Percentiles rank a stretch among this genome's conserved stretches.
These are phyloP conservation scores for Sophora flavescens DNA, from an alignment of 306 rosid genomes.

Conservation along the genomic window DNA sequence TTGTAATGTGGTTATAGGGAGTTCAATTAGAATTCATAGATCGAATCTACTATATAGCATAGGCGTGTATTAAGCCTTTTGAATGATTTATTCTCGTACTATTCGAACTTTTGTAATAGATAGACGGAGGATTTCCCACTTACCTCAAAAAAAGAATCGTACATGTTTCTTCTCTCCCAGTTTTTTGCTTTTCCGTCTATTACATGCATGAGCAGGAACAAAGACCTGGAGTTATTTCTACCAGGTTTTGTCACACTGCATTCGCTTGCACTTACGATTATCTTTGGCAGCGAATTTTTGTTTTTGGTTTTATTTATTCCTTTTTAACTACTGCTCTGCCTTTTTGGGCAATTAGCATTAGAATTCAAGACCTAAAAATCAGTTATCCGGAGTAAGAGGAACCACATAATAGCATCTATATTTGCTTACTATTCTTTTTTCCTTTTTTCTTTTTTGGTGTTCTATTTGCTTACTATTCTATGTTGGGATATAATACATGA, in stretches of 20 bases:
- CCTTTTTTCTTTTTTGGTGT: too few relatives aligned
- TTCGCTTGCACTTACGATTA: background rate
- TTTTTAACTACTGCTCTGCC: background rate
- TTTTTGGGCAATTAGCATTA: background rate
- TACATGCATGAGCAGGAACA: background rate
- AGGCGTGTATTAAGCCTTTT: slow-evolving; percentile 49
- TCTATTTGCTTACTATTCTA: background rate
- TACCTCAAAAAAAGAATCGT: background rate
- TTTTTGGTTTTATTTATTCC: background rate
- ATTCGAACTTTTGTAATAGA: slow-evolving; percentile 40
- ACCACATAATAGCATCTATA: background rate
- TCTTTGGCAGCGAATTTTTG: background rate
- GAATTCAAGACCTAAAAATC: background rate
- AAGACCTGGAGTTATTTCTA: slow-evolving; percentile 2
- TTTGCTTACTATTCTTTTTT: background rate
- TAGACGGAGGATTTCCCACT: background rate
- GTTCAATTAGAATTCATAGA: slow-evolving; percentile 57
- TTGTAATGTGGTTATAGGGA: slow-evolving; percentile 64
- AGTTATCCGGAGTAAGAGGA: background rate
- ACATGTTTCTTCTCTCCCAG: background rate
- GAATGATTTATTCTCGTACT: slow-evolving; percentile 58
- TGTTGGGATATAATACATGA: background rate
- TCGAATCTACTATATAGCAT: slow-evolving; percentile 51
- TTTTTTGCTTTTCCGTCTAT: background rate
- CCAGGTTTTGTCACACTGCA: background rate